Evolutionary conservation across 2,329 filamentous ascomycete genomes (phyloP).

Genomic region (Hypoxylon sp.): DNA sequence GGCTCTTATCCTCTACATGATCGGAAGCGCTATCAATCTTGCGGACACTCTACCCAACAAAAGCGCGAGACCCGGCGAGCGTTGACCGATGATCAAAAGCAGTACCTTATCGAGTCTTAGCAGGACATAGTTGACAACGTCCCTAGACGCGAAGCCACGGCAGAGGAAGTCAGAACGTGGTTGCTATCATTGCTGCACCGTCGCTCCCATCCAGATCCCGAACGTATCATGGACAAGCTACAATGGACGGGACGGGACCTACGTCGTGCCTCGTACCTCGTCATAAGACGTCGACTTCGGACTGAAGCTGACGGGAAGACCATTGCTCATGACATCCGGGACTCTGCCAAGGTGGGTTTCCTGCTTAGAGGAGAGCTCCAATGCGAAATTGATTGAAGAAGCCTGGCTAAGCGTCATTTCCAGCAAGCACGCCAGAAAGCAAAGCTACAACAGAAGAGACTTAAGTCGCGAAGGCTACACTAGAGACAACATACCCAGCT

Average conservation of each 20-base stretch:
- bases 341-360: constrained; percentile 38
- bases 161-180: constrained; percentile 43
- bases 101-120: constrained; percentile 34
- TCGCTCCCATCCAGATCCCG: constrained; percentile 43
- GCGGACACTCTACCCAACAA: constrained; percentile 24
- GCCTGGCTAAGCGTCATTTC: not conserved
- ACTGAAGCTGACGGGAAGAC: constrained; percentile 40
- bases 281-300: constrained; percentile 42
- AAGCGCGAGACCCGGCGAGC: constrained; percentile 30
- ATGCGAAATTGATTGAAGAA: not conserved
- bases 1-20: not conserved
- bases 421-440: constrained; percentile 34
- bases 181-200: constrained; percentile 43
- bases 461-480: constrained; percentile 20
- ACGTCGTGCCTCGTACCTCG: constrained; percentile 41
- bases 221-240: constrained; percentile 35
- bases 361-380: not conserved
- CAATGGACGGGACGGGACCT: constrained; percentile 45
- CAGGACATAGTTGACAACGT: constrained; percentile 41
- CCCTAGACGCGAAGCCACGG: constrained; percentile 40
- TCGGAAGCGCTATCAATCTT: constrained; percentile 22
- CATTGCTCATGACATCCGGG: constrained; percentile 46
- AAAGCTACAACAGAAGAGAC: constrained; percentile 13
- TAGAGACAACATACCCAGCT: not conserved
- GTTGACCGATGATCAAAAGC: constrained; percentile 22